A percentile compares a stretch with the other conserved stretches of the same genome.
Evolutionary conservation across 192 early-diverging fungal genomes (phyloP).

Genomic region (Oehlia diaphana): DNA sequence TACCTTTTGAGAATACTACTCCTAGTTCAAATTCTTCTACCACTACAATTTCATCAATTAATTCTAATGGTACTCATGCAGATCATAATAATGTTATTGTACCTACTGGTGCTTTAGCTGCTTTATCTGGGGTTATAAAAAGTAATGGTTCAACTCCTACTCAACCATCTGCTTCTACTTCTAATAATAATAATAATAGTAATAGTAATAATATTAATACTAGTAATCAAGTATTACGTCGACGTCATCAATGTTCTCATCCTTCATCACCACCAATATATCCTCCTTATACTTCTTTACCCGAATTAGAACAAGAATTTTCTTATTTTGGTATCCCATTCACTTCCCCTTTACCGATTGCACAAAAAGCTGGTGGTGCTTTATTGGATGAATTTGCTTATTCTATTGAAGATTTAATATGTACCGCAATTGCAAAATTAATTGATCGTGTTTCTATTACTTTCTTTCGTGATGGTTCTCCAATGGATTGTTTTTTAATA

Average conservation of each 20-base stretch:
- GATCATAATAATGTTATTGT: constrained; percentile 6
- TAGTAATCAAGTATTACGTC: too few relatives aligned
- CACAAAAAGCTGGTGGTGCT: constrained; percentile 24
- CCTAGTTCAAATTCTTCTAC: not conserved
- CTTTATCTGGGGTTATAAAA: not conserved
- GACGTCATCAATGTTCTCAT: not conserved
- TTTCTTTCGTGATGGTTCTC: constrained; percentile 28
- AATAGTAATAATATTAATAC: not conserved
- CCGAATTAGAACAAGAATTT: constrained; percentile 24
- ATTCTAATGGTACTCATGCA: not conserved
- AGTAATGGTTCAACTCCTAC: not conserved
- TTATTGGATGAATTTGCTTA: constrained; percentile 26
- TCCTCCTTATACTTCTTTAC: not conserved
- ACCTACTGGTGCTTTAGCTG: not conserved
- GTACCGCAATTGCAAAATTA: constrained; percentile 15
- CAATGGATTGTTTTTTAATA: constrained; percentile 7
- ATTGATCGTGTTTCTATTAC: constrained; percentile 24
- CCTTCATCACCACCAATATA: not conserved
- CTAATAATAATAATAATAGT: not conserved
- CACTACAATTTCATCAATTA: not conserved
- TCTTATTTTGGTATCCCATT: constrained; percentile 9
- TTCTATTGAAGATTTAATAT: constrained; percentile 25
- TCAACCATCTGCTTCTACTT: too few relatives aligned
- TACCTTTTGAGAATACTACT: not conserved
- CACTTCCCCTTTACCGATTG: not conserved